Conservation (phyloP, 805 yeast species). For the Barnettozyma sucrosica region DNA sequence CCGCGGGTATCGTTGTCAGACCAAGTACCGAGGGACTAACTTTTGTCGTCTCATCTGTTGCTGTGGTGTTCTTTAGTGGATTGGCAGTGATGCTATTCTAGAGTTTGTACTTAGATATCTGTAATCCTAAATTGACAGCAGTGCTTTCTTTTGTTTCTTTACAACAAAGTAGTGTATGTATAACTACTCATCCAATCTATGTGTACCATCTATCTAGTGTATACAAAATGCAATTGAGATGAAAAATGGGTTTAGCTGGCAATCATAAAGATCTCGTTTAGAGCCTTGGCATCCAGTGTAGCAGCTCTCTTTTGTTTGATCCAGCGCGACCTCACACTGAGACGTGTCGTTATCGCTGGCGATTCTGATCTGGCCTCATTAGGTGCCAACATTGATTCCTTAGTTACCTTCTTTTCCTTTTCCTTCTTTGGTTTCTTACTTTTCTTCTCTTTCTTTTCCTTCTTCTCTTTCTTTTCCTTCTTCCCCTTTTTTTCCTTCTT, state of each 20-base stretch:
- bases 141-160: constrained; percentile 1
- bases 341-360: constrained; percentile 43
- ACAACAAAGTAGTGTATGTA: no score
- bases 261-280: constrained; percentile 91
- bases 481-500: constrained; percentile 26
- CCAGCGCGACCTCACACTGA: constrained; percentile 79
- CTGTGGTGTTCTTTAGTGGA: constrained; percentile 40
- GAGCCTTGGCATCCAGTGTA: constrained; percentile 79
- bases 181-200: no score
- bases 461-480: constrained; percentile 26
- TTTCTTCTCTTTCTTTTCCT: constrained; percentile 28
- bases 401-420: constrained; percentile 29
- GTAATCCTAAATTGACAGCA: not conserved
- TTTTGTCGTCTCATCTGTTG: constrained; percentile 21
- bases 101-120: not conserved
- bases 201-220: not conserved
- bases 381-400: constrained; percentile 39
- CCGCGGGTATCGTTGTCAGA: constrained; percentile 7
- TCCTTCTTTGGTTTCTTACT: constrained; percentile 26
- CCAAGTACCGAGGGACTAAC: not conserved
- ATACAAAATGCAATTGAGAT: not conserved
- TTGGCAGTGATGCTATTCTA: constrained; percentile 31
- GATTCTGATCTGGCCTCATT: constrained; percentile 27
- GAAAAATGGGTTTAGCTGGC: constrained; percentile 31
- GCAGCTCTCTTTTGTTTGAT: constrained; percentile 89